phyloP scores from a whole-genome alignment of 2,329 filamentous ascomycete species.

The Periconia sp. region DNA sequence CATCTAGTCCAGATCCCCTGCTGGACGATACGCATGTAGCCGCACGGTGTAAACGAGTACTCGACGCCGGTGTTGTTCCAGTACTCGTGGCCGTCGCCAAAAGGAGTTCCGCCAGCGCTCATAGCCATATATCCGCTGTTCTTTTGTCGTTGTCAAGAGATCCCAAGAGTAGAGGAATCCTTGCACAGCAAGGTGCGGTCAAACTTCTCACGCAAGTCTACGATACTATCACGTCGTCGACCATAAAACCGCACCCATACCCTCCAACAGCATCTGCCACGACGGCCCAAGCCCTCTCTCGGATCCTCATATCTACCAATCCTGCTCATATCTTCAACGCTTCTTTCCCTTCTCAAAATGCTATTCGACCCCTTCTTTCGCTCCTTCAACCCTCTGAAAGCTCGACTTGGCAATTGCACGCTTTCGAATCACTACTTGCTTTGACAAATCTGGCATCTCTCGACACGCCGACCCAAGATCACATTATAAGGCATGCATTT shows the following conservation, averaged over 20 bases:
- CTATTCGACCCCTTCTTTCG: conserved; percentile 78
- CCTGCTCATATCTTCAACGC: conserved; percentile 82
- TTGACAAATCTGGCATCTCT: conserved; percentile 88
- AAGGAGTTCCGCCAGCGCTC: conserved; percentile 68
- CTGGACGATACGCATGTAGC: conserved; percentile 76
- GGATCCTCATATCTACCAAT: conserved; percentile 84
- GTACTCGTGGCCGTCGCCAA: conserved; percentile 77
- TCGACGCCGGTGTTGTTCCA: conserved; percentile 76
- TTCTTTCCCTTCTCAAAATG: conserved; percentile 69
- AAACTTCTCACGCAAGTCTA: conserved; percentile 77
- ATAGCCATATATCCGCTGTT: conserved; percentile 74
- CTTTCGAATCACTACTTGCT: conserved; percentile 88
- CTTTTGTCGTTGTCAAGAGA: conserved; percentile 75
- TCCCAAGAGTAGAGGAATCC: conserved; percentile 71
- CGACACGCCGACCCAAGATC: conserved; percentile 63
- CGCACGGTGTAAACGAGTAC: conserved; percentile 73
- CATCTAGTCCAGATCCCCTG: conserved; percentile 62
- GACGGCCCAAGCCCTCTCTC: conserved; percentile 78
- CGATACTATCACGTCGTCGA: conserved; percentile 53
- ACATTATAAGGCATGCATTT: conserved; percentile 76
- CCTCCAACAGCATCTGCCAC: conserved; percentile 47
- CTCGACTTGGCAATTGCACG: conserved; percentile 72
- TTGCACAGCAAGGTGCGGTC: conserved; percentile 92
- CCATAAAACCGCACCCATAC: conserved; percentile 42
- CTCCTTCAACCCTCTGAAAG: conserved; percentile 67